phyloP scores from a whole-genome alignment of 495 filamentous ascomycete species.

The Margaritispora aquatica region DNA sequence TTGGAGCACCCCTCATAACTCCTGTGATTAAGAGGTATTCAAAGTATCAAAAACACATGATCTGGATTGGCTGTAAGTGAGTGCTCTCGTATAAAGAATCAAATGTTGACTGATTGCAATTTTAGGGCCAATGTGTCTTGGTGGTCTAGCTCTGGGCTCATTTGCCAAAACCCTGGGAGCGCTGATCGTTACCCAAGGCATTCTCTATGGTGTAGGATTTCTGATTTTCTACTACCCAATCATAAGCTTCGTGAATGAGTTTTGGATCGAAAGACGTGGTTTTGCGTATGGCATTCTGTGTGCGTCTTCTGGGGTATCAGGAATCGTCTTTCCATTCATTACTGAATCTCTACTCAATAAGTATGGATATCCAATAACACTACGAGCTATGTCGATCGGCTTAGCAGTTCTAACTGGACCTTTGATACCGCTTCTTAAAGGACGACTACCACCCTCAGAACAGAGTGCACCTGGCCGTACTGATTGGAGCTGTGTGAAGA shows the following conservation, averaged over 20 bases:
- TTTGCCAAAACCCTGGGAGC: constrained; percentile 26
- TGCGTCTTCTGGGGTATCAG: constrained; percentile 30
- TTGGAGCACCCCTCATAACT: constrained; percentile 26
- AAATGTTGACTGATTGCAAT: background rate
- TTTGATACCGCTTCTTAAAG: constrained; percentile 27
- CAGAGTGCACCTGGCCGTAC: constrained; percentile 8
- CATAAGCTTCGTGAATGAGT: constrained; percentile 34
- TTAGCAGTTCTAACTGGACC: constrained; percentile 31
- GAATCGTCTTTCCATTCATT: constrained; percentile 29
- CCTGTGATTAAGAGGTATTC: constrained; percentile 25
- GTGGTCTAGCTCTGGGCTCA: constrained; percentile 25
- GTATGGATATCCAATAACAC: constrained; percentile 29
- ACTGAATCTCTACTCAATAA: constrained; percentile 26
- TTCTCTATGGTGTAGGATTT: constrained; percentile 33
- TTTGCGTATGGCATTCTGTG: constrained; percentile 36
- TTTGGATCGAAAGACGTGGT: constrained; percentile 30
- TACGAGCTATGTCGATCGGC: constrained; percentile 29
- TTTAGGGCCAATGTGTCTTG: constrained; percentile 19
- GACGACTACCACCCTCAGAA: constrained; percentile 22
- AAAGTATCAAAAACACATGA: constrained; percentile 25
- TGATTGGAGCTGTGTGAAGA: constrained; percentile 22
- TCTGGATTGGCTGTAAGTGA: constrained; percentile 24
- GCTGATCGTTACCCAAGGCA: constrained; percentile 32
- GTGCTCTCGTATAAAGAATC: background rate
- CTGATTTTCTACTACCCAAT: constrained; percentile 32